phyloP scores from a whole-genome alignment of 2,329 filamentous ascomycete species.

The Ascochyta lentis region DNA sequence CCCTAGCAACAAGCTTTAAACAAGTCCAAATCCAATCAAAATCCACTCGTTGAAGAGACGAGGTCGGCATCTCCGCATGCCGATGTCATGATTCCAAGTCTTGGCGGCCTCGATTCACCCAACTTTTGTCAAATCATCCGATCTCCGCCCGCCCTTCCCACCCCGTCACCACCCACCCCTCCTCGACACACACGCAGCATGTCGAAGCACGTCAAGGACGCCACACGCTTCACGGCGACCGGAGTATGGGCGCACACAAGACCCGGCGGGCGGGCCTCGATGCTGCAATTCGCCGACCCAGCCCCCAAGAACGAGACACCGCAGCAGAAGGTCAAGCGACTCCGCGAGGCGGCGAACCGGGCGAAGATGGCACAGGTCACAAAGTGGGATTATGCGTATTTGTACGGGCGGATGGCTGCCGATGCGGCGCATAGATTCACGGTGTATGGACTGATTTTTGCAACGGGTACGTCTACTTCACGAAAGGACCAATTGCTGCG shows the following conservation, averaged over 20 bases:
- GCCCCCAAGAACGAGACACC: constrained; percentile 58
- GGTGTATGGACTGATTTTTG: constrained; percentile 65
- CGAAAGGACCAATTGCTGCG: constrained; percentile 18
- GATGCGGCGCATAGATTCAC: constrained; percentile 67
- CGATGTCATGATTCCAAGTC: constrained; percentile 22
- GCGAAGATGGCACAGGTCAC: constrained; percentile 59
- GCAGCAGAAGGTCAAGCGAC: constrained; percentile 60
- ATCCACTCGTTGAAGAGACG: neutral
- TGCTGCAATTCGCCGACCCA: constrained; percentile 49
- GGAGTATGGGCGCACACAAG: constrained; percentile 74
- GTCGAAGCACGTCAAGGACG: constrained; percentile 77
- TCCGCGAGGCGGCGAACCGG: constrained; percentile 57
- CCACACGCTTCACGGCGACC: constrained; percentile 78
- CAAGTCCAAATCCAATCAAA: neutral
- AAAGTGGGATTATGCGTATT: constrained; percentile 57
- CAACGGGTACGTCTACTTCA: constrained; percentile 59
- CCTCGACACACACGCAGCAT: constrained; percentile 37
- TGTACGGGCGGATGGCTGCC: constrained; percentile 53
- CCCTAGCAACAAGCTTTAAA: neutral
- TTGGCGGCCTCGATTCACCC: constrained; percentile 33
- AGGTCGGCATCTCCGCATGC: constrained; percentile 12
- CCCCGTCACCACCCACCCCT: constrained; percentile 16
- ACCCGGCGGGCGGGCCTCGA: constrained; percentile 52
- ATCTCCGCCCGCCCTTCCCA: constrained; percentile 28
- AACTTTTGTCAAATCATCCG: constrained; percentile 47